phyloP scores from a whole-genome alignment of 805 yeast species.

The Candida maris region DNA sequence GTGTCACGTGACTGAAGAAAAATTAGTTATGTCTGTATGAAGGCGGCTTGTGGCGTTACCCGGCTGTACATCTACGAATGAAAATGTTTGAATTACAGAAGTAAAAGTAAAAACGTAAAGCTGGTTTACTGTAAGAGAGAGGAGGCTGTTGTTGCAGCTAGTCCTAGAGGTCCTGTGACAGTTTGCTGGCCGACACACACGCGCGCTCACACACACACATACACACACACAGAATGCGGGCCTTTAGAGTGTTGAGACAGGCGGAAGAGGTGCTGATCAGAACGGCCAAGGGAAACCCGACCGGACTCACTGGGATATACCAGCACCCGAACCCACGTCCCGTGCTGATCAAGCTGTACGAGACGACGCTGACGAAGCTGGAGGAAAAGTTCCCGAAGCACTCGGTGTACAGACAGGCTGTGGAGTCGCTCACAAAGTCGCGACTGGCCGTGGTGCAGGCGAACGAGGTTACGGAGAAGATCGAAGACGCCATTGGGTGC shows the following conservation, averaged over 20 bases:
- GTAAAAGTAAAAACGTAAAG: not conserved
- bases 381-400: conserved; percentile 61
- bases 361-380: conserved; percentile 59
- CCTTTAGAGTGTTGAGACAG: conserved; percentile 33
- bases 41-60: not conserved
- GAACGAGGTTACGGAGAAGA: conserved; percentile 57
- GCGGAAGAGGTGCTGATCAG: conserved; percentile 48
- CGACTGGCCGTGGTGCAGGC: conserved; percentile 64
- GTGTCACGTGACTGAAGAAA: too few species aligned
- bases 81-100: conserved; percentile 1
- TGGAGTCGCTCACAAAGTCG: conserved; percentile 65
- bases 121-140: too few species aligned
- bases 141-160: not conserved
- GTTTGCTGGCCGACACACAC: not conserved
- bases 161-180: not conserved
- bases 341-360: conserved; percentile 66
- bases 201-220: too few species aligned
- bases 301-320: conserved; percentile 74
- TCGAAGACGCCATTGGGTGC: conserved; percentile 72
- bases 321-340: conserved; percentile 86
- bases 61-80: conserved; percentile 1
- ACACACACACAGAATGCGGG: conserved; percentile 33
- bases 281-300: conserved; percentile 63
- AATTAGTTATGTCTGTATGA: not conserved
- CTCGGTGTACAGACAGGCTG: conserved; percentile 74